phyloP scores from a whole-genome alignment of 176 grass and related monocot species.

The Pontederia crassipes region DNA sequence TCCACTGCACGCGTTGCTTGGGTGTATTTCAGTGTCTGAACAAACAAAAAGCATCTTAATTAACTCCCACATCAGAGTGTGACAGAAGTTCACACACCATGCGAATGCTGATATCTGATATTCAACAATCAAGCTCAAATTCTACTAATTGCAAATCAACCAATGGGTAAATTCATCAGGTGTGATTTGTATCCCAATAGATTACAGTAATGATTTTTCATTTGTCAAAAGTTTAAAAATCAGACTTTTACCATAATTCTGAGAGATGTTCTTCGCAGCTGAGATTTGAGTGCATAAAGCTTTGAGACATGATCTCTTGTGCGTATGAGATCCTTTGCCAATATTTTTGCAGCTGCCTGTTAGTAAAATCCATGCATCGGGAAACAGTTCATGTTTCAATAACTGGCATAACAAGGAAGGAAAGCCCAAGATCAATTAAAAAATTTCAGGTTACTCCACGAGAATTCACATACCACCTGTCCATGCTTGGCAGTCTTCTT shows the following conservation, averaged over 20 bases:
- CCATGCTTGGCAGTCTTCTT: slow-evolving; percentile 79
- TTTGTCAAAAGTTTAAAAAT: background rate
- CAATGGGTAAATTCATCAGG: background rate
- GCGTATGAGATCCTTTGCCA: slow-evolving; percentile 87
- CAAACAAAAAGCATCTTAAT: background rate
- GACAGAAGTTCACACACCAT: background rate
- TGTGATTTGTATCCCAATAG: background rate
- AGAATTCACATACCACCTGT: slow-evolving; percentile 46
- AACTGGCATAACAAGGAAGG: background rate
- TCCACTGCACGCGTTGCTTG: slow-evolving; percentile 61
- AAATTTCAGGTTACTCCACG: background rate
- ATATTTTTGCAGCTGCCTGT: slow-evolving; percentile 74
- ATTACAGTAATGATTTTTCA: background rate
- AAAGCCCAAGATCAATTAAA: background rate
- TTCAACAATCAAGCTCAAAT: too few species aligned
- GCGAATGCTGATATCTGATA: too few species aligned
- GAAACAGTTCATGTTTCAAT: background rate
- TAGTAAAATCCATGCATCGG: background rate
- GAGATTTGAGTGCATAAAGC: slow-evolving; percentile 81
- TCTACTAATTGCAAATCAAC: too few species aligned
- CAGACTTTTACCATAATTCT: slow-evolving; percentile 56
- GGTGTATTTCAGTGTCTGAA: slow-evolving; percentile 66
- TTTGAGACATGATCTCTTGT: slow-evolving; percentile 84
- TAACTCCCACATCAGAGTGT: too few species aligned
- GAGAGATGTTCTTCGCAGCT: slow-evolving; percentile 78